phyloP scores from a whole-genome alignment of 2,329 filamentous ascomycete species.

The Pseudocercospora pini-densiflorae region DNA sequence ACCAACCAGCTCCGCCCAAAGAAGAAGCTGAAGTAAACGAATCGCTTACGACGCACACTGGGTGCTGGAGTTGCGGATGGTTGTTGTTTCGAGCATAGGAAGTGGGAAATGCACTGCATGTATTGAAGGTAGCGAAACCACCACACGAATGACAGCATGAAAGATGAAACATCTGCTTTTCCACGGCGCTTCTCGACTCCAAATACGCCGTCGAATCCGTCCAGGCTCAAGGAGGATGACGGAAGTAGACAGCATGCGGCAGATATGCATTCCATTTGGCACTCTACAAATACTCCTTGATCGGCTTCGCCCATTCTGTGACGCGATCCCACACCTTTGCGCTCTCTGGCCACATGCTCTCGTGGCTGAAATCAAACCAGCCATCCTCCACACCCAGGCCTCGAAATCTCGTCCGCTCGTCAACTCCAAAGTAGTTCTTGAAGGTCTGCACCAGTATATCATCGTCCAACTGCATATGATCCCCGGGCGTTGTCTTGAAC shows the following conservation, averaged over 20 bases:
- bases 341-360: constrained; percentile 5
- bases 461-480: constrained; percentile 80
- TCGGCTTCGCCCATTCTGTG: constrained; percentile 11
- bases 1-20: constrained; percentile 99
- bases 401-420: constrained; percentile 24
- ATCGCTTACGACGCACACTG: constrained; percentile 17
- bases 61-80: constrained; percentile 21
- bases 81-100: constrained; percentile 17
- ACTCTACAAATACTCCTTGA: constrained; percentile 22
- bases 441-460: constrained; percentile 70
- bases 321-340: constrained; percentile 6
- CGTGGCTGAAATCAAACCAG: constrained; percentile 5
- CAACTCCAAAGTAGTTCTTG: constrained; percentile 65
- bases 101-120: constrained; percentile 13
- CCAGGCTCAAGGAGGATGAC: constrained; percentile 10
- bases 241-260: constrained; percentile 6
- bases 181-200: constrained; percentile 7
- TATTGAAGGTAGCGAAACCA: constrained; percentile 11
- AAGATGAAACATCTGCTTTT: constrained; percentile 8
- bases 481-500: constrained; percentile 73
- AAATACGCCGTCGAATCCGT: neutral
- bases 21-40: constrained; percentile 96
- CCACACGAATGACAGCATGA: constrained; percentile 13
- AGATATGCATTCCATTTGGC: neutral
- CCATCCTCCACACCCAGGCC: neutral